Evolutionary conservation across 768 basidiomycete species (phyloP).

Genomic region (Collybia sp.): DNA sequence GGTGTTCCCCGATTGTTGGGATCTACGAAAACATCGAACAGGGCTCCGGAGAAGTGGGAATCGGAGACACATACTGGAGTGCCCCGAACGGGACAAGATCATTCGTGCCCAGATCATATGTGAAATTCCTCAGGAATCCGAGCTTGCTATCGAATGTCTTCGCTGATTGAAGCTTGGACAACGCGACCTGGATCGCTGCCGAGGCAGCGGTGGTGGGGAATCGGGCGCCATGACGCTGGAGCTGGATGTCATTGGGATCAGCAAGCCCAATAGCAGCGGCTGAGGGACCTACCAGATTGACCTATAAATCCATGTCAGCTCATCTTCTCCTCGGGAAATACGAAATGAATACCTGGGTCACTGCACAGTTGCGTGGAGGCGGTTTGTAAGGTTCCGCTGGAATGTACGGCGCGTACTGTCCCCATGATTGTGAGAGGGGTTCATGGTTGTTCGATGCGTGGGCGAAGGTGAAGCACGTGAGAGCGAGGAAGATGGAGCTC

Average conservation of each 20-base stretch:
- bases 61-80: slow-evolving; percentile 41
- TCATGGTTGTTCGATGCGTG: too few species aligned
- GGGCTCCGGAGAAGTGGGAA: not conserved
- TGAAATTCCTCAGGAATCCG: slow-evolving; percentile 54
- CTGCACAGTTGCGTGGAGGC: slow-evolving; percentile 43
- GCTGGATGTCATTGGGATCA: slow-evolving; percentile 28
- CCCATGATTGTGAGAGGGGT: slow-evolving; percentile 35
- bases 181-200: slow-evolving; percentile 34
- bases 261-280: not conserved
- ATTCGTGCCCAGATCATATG: slow-evolving; percentile 51
- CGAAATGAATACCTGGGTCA: slow-evolving; percentile 46
- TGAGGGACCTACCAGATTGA: slow-evolving; percentile 49
- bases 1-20: slow-evolving; percentile 41
- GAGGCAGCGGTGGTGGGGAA: slow-evolving; percentile 58
- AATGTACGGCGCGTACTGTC: slow-evolving; percentile 57
- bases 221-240: slow-evolving; percentile 79
- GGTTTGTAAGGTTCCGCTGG: slow-evolving; percentile 38
- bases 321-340: slow-evolving; percentile 4
- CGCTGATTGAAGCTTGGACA: slow-evolving; percentile 51
- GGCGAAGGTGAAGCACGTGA: too few species aligned
- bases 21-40: slow-evolving; percentile 15
- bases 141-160: slow-evolving; percentile 35
- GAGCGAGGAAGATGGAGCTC: too few species aligned
- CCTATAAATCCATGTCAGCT: slow-evolving; percentile 26
- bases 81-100: slow-evolving; percentile 68